Conservation (phyloP, 768 basidiomycete species). For the Auricularia sp. region DNA sequence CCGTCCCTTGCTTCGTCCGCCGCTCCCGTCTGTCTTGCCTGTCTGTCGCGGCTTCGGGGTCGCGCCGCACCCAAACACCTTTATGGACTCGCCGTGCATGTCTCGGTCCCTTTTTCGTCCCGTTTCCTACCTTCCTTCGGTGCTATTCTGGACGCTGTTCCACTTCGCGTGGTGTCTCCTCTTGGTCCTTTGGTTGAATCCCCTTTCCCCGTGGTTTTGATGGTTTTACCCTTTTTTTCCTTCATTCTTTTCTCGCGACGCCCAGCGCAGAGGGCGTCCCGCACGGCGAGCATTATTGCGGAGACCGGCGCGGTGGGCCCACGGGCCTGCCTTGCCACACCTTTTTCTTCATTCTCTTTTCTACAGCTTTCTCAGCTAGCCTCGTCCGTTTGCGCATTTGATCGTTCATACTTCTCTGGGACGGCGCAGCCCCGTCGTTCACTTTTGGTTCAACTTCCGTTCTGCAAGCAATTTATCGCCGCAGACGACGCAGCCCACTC, state of each 20-base stretch:
- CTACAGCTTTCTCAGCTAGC: too few species aligned
- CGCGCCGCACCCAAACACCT: not conserved
- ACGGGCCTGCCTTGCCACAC: not conserved
- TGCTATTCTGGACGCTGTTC: not conserved
- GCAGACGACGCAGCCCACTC: too few species aligned
- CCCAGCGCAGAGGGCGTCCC: conserved; percentile 1
- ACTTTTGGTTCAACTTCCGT: too few species aligned
- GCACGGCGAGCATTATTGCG: not conserved
- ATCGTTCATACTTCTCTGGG: too few species aligned
- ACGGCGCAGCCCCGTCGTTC: too few species aligned
- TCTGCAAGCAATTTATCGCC: too few species aligned
- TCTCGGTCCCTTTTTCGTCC: not conserved
- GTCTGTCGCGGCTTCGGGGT: not conserved
- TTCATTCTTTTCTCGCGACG: not conserved
- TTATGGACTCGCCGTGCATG: not conserved
- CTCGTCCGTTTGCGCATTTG: too few species aligned
- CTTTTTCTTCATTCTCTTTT: not conserved
- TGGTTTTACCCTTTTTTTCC: not conserved
- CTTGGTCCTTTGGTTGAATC: not conserved
- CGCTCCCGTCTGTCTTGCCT: not conserved
- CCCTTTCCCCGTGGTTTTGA: not conserved
- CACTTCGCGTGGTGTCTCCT: not conserved
- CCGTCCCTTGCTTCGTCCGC: not conserved
- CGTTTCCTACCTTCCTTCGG: not conserved
- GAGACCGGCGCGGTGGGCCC: not conserved